These are phyloP conservation scores for Jasminum sambac DNA, from an alignment of 257 asterid species.

Conservation along the genomic window DNA sequence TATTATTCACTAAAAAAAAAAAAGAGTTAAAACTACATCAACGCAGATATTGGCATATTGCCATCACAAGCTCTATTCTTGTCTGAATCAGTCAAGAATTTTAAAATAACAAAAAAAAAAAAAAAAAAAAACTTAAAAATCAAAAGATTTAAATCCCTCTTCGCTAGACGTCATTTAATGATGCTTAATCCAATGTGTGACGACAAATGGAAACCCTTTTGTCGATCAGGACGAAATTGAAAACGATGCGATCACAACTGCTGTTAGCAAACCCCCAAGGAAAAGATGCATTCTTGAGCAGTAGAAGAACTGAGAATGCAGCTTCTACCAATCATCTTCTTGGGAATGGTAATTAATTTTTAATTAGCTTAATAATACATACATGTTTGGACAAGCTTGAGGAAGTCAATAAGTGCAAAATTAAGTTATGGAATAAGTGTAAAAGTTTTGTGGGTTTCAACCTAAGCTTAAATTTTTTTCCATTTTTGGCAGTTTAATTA, in stretches of 20 bases:
- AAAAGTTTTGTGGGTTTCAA: too few relatives aligned
- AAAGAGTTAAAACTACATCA: too few relatives aligned
- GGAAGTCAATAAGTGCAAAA: background rate
- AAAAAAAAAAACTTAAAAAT: background rate
- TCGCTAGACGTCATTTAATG: background rate
- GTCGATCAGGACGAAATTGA: background rate
- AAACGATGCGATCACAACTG: background rate
- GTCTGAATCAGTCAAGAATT: background rate
- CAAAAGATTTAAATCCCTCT: background rate
- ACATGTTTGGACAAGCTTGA: background rate
- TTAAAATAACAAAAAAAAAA: too few relatives aligned
- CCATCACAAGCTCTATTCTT: background rate
- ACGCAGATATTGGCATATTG: too few relatives aligned
- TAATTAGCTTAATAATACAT: background rate
- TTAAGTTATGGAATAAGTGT: background rate
- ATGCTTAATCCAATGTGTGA: background rate
- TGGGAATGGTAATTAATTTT: background rate
- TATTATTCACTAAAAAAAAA: too few relatives aligned
- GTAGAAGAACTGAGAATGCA: conserved; percentile 1
- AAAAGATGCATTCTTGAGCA: conserved; percentile 22
- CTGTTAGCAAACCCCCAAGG: background rate
- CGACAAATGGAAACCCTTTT: background rate
- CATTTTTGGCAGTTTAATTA: too few relatives aligned
- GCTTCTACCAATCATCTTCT: conserved; percentile 3
- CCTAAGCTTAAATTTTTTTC: background rate